Evolutionary conservation across 495 filamentous ascomycete species (phyloP).

Genomic region (Daldinia loculata): DNA sequence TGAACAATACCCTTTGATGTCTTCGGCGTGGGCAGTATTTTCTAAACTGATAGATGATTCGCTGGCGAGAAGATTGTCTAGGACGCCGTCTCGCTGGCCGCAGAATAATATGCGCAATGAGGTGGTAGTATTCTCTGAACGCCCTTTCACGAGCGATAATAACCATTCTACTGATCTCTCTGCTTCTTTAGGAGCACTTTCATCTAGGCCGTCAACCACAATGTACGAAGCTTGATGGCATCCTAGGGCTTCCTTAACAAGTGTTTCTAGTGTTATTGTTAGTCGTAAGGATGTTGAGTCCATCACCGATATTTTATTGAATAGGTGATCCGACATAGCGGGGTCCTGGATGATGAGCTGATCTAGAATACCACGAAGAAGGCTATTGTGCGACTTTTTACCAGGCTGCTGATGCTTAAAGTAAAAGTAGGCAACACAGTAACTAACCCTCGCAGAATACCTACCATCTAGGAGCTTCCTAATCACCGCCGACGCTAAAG

Average conservation of each 20-base stretch:
- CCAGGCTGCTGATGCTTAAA: not conserved
- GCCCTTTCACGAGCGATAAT: not conserved
- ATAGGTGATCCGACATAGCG: not conserved
- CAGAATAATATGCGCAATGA: not conserved
- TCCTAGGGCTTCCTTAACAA: not conserved
- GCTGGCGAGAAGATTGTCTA: not conserved
- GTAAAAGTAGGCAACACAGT: not conserved
- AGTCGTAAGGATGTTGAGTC: not conserved
- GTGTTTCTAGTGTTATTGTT: not conserved
- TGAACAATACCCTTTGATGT: not conserved
- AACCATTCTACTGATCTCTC: not conserved
- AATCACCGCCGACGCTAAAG: not conserved
- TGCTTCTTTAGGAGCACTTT: not conserved
- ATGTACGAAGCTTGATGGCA: not conserved
- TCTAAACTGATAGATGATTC: not conserved
- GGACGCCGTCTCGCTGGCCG: not conserved
- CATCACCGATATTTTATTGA: not conserved
- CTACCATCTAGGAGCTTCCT: not conserved
- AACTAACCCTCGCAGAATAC: not conserved
- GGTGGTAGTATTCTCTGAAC: not conserved
- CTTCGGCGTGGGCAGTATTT: not conserved
- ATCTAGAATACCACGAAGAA: not conserved
- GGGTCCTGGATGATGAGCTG: not conserved
- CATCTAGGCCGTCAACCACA: not conserved
- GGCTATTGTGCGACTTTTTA: not conserved